Base-by-base conservation (phyloP, 2,329 filamentous ascomycete genomes). In the Hirsutella minnesotensis region DNA sequence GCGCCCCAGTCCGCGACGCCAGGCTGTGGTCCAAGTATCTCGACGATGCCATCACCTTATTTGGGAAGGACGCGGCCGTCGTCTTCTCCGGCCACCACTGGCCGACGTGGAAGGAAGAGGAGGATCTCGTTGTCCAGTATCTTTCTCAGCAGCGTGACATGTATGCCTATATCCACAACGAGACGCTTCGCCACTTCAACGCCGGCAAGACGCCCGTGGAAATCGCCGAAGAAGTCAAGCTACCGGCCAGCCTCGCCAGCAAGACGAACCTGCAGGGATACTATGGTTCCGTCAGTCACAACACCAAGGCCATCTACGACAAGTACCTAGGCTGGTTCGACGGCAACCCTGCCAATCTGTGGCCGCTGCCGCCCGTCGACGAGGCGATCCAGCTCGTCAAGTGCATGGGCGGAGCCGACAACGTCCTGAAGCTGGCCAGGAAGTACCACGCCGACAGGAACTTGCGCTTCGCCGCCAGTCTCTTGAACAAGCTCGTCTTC, bases 1-100 rank as follows among this genome's bases (percentile, higher is more conserved):
- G 66, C 3, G 64, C 64, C 3, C 49, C 51, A 5, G 65, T 68
- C 3, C 54, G 65, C 10, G 65, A 69, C 47, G 56, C 65, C 1
- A 57, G 62, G 20, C 53, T 52, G 2, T 69, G 64, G 65, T 56
- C 61, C 3, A 46, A 50, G 15, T 64, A 66, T 38, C 46, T 68
- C 9, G 60, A 63, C 27, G 58, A 62, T 44, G 50, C 61, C 5
- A 53, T 65, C 18, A 52, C 51, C 12, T 37, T 66, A n/a, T 67
- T 56, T 41, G 58, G 56, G 0, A 38, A 48, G 2, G 44, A 53
- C 4, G 39, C 58, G 1, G 56, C 64, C 5, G 58, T 66, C 2
- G 41, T 64, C 3, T 65, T 66, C 41, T 56, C 54, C 1, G 53
- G 57, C 19, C 64, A 68, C 47, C 52, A 63, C 45, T 68, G 65